phyloP scores from a whole-genome alignment of 2,329 filamentous ascomycete genomes.

The Fonsecaea monophora region DNA sequence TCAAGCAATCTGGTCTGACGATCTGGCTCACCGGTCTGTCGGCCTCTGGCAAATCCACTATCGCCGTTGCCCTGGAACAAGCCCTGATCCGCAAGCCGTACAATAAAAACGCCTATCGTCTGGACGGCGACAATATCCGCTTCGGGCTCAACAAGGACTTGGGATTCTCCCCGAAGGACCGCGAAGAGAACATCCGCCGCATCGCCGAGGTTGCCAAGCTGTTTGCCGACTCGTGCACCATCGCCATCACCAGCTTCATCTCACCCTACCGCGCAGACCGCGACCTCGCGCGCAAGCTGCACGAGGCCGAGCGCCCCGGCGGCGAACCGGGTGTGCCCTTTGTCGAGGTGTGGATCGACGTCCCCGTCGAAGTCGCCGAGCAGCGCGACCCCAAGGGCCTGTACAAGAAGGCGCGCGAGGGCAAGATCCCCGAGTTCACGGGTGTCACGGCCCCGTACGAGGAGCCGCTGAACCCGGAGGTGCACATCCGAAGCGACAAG shows the following conservation, averaged over 20 bases:
- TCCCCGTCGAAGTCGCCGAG: conserved; percentile 90
- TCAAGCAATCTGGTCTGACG: conserved; percentile 87
- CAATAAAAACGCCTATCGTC: conserved; percentile 82
- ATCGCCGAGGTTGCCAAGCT: conserved; percentile 97
- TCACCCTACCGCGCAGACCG: conserved; percentile 91
- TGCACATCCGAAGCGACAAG: conserved; percentile 83
- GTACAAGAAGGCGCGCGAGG: conserved; percentile 94
- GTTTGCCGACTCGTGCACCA: conserved; percentile 86
- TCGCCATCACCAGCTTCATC: conserved; percentile 96
- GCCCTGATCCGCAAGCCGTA: conserved; percentile 78
- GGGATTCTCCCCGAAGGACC: conserved; percentile 89
- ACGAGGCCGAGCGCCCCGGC: conserved; percentile 65
- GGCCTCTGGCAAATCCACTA: conserved; percentile 95
- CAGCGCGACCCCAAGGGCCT: conserved; percentile 95
- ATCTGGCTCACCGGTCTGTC: conserved; percentile 98
- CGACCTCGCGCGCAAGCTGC: conserved; percentile 78
- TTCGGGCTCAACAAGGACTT: conserved; percentile 98
- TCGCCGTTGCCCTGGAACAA: conserved; percentile 95
- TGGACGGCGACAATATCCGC: conserved; percentile 97
- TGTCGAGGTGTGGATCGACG: conserved; percentile 91
- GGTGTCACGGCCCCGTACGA: conserved; percentile 96
- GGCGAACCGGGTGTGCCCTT: conserved; percentile 76
- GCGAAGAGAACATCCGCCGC: conserved; percentile 96
- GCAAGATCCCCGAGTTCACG: conserved; percentile 96
- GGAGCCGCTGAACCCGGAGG: conserved; percentile 82